Evolutionary conservation across 73 alveolate genomes (phyloP).

Genomic region (Paramecium primaurelia): DNA sequence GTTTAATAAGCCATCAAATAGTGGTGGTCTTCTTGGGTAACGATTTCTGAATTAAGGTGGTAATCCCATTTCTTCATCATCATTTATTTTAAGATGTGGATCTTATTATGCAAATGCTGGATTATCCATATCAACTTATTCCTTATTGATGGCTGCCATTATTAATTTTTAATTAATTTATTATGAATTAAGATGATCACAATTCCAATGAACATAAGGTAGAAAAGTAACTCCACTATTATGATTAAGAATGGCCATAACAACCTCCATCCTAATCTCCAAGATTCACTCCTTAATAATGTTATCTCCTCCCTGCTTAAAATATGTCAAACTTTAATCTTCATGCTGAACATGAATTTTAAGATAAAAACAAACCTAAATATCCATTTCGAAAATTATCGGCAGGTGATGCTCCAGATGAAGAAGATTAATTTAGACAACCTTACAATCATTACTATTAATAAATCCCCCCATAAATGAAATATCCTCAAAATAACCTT

Average conservation of each 20-base stretch:
- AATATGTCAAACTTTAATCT: background rate
- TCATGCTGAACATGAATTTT: background rate
- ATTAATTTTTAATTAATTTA: constrained; percentile 30
- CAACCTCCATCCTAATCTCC: background rate
- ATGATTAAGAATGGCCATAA: constrained; percentile 28
- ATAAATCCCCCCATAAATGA: background rate
- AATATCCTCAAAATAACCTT: background rate
- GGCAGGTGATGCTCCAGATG: background rate
- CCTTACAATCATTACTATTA: background rate
- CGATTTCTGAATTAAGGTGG: constrained; percentile 10
- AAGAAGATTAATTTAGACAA: background rate
- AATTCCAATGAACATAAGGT: constrained; percentile 6
- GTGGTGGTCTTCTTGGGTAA: constrained; percentile 60
- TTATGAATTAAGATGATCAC: constrained; percentile 14
- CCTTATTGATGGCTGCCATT: constrained; percentile 50
- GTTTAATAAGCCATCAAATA: constrained; percentile 47
- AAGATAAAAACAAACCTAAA: background rate
- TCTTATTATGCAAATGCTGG: constrained; percentile 57
- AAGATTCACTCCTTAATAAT: constrained; percentile 23
- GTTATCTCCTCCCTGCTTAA: background rate
- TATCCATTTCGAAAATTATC: background rate
- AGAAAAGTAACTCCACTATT: background rate
- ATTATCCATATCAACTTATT: constrained; percentile 60
- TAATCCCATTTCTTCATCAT: constrained; percentile 51
- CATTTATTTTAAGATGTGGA: constrained; percentile 54